A percentile compares a stretch with the other conserved stretches of the same genome.
phyloP scores from a whole-genome alignment of 768 basidiomycete species.

The Boletus tomentosulus region DNA sequence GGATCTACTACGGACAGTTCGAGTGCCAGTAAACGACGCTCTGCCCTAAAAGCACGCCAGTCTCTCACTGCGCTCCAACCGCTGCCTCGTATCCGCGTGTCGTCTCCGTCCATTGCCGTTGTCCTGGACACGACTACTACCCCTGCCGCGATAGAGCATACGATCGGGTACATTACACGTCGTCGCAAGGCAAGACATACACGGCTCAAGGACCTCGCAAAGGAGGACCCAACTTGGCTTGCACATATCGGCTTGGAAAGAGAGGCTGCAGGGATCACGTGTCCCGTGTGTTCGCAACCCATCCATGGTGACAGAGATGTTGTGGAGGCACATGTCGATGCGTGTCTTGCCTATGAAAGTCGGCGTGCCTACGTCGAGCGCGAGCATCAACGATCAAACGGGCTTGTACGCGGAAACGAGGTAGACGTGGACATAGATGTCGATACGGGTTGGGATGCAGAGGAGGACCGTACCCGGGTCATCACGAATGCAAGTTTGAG shows the following conservation, averaged over 20 bases:
- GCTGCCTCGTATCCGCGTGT: constrained; percentile 23
- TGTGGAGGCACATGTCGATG: constrained; percentile 76
- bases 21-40: constrained; percentile 32
- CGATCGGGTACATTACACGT: constrained; percentile 59
- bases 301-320: constrained; percentile 69
- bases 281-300: constrained; percentile 61
- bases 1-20: constrained; percentile 11
- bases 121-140: constrained; percentile 21
- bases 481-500: constrained; percentile 34
- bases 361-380: constrained; percentile 35
- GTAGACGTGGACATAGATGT: constrained; percentile 32
- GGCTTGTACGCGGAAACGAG: constrained; percentile 31
- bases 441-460: constrained; percentile 39
- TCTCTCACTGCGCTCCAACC: constrained; percentile 30
- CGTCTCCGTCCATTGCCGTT: constrained; percentile 12
- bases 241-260: constrained; percentile 31
- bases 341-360: constrained; percentile 62
- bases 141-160: constrained; percentile 42
- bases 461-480: constrained; percentile 30
- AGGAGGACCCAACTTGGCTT: constrained; percentile 48
- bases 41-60: constrained; percentile 43
- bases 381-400: constrained; percentile 19
- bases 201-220: constrained; percentile 63
- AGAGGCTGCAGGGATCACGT: constrained; percentile 45
- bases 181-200: constrained; percentile 64